phyloP scores from a whole-genome alignment of 2,329 filamentous ascomycete genomes.

The Allantophomopsis cytisporea region DNA sequence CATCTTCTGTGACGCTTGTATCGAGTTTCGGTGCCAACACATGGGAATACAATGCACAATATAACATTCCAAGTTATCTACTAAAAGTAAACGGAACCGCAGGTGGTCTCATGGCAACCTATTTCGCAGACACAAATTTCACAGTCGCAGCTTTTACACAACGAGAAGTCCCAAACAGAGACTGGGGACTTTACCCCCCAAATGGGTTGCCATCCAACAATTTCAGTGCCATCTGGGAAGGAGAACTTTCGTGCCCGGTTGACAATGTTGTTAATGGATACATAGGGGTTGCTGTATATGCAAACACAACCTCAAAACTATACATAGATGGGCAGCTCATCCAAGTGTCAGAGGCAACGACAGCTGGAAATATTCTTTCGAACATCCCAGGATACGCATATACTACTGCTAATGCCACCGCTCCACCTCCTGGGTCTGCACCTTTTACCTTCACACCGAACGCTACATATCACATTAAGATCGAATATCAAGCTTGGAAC shows the following conservation, averaged over 20 bases:
- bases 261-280: too few species aligned
- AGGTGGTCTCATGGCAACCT: slow-evolving; percentile 25
- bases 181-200: slow-evolving; percentile 30
- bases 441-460: slow-evolving; percentile 23
- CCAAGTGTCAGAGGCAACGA: slow-evolving; percentile 13
- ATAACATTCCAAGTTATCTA: slow-evolving; percentile 26
- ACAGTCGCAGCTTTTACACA: slow-evolving; percentile 14
- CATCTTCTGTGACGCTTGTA: slow-evolving; percentile 17
- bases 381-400: slow-evolving; percentile 26
- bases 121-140: slow-evolving; percentile 26
- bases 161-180: slow-evolving; percentile 23
- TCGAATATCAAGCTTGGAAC: slow-evolving; percentile 29
- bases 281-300: slow-evolving; percentile 24
- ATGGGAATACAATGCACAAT: slow-evolving; percentile 29
- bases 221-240: too few species aligned
- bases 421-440: slow-evolving; percentile 20
- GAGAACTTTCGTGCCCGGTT: too few species aligned
- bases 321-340: slow-evolving; percentile 21
- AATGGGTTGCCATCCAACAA: slow-evolving; percentile 23
- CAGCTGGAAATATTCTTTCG: slow-evolving; percentile 20
- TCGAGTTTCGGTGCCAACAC: slow-evolving; percentile 28
- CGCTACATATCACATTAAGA: slow-evolving; percentile 20
- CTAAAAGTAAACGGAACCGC: slow-evolving; percentile 19
- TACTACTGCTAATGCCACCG: slow-evolving; percentile 20
- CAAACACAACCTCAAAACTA: slow-evolving; percentile 25